A percentile compares a stretch with the other conserved stretches of the same genome.
Evolutionary conservation across 2,329 filamentous ascomycete species (phyloP).

Genomic region (Cladosporium colombiae): DNA sequence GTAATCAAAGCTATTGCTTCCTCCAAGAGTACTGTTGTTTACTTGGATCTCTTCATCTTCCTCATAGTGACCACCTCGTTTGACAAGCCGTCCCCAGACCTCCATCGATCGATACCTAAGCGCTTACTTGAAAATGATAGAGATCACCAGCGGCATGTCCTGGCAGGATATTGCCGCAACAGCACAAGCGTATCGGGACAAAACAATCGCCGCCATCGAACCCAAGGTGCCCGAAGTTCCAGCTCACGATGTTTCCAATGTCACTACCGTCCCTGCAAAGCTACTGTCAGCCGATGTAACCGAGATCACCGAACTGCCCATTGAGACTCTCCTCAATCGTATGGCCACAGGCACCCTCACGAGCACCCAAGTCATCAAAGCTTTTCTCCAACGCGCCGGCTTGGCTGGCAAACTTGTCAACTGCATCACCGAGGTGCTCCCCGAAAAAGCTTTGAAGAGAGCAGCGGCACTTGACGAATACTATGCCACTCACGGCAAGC

Average conservation of each 20-base stretch:
- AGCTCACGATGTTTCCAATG: slow-evolving; percentile 45
- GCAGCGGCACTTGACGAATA: slow-evolving; percentile 49
- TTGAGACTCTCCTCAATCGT: slow-evolving; percentile 45
- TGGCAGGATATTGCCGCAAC: not conserved
- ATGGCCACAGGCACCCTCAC: slow-evolving; percentile 49
- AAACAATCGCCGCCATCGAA: not conserved
- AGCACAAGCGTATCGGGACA: not conserved
- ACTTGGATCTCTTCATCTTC: not conserved
- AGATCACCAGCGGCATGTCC: not conserved
- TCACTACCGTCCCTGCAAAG: slow-evolving; percentile 47
- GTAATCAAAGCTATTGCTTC: not conserved
- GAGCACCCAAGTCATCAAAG: slow-evolving; percentile 33
- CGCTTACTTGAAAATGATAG: not conserved
- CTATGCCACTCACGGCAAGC: slow-evolving; percentile 43
- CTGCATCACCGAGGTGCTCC: slow-evolving; percentile 37
- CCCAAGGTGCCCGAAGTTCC: slow-evolving; percentile 24
- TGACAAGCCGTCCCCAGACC: not conserved
- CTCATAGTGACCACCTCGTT: not conserved
- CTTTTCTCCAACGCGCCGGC: slow-evolving; percentile 57
- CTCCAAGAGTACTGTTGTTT: not conserved
- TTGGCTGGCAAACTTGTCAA: slow-evolving; percentile 52
- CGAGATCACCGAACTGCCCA: slow-evolving; percentile 51
- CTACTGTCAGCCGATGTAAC: slow-evolving; percentile 51
- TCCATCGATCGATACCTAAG: not conserved
- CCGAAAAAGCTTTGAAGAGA: slow-evolving; percentile 39